Conservation (phyloP, 768 basidiomycete genomes). For the Aureoboletus auriporus region DNA sequence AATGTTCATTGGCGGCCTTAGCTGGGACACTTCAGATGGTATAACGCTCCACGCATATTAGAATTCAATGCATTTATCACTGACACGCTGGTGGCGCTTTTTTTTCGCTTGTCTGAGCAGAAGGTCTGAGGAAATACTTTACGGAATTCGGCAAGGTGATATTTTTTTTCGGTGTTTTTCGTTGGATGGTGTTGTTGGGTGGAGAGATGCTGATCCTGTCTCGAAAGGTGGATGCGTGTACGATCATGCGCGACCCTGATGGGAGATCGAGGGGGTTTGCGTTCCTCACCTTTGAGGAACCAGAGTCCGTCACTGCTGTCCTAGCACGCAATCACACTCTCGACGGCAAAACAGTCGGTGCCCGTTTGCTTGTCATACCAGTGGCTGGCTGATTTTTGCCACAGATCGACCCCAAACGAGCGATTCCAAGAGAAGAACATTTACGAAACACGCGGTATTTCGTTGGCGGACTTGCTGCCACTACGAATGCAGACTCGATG, state of each 20-base stretch:
- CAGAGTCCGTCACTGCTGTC: constrained; percentile 59
- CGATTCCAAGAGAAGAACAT: constrained; percentile 81
- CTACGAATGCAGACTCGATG: constrained; percentile 69
- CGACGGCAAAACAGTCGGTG: constrained; percentile 72
- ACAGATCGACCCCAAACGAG: constrained; percentile 86
- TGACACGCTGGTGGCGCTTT: constrained; percentile 22
- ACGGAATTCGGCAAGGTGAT: constrained; percentile 72
- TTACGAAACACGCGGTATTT: constrained; percentile 74
- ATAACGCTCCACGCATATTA: constrained; percentile 30
- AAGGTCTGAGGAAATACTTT: constrained; percentile 68
- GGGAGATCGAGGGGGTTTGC: constrained; percentile 81
- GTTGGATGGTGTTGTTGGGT: neutral
- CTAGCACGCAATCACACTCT: constrained; percentile 63
- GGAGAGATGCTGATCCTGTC: constrained; percentile 10
- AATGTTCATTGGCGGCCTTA: constrained; percentile 88
- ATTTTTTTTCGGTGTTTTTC: constrained; percentile 14
- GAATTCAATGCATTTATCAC: constrained; percentile 20
- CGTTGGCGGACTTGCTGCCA: constrained; percentile 69
- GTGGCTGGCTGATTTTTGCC: no score
- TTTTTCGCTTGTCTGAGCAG: constrained; percentile 34
- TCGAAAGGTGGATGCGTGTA: constrained; percentile 68
- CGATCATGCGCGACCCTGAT: constrained; percentile 78
- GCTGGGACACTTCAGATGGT: constrained; percentile 93
- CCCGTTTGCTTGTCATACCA: neutral
- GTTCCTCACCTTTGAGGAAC: constrained; percentile 76